Conservation (phyloP, 1,284 basidiomycete species). For the Rhodotorula mucilaginosa region DNA sequence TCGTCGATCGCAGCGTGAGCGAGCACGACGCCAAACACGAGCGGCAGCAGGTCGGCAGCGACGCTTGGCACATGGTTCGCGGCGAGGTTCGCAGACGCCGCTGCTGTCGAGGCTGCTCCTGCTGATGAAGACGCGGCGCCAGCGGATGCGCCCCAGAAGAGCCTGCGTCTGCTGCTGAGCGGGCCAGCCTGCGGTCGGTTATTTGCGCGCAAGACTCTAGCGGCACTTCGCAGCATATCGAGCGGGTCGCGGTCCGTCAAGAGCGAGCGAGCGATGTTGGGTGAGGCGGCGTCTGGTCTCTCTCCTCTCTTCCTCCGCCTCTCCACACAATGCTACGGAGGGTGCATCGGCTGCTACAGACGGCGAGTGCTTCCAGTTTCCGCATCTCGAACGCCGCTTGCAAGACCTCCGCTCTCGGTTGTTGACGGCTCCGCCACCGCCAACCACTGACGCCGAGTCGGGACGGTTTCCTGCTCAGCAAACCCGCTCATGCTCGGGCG, state of each 20-base stretch:
- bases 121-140: slow-evolving; percentile 3
- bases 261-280: not conserved
- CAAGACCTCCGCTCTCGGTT: too few relatives aligned
- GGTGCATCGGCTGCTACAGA: too few relatives aligned
- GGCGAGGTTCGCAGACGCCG: slow-evolving; percentile 10
- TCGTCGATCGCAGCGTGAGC: slow-evolving; percentile 17
- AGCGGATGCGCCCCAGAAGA: slow-evolving; percentile 12
- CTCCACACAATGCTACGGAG: too few relatives aligned
- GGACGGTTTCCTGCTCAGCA: too few relatives aligned
- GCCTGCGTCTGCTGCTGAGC: not conserved
- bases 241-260: too few relatives aligned
- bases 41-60: slow-evolving; percentile 10
- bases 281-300: not conserved
- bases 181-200: too few relatives aligned
- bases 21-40: slow-evolving; percentile 31
- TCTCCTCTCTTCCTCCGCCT: too few relatives aligned
- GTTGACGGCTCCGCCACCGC: too few relatives aligned
- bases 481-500: too few relatives aligned
- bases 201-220: not conserved
- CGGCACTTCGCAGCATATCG: not conserved
- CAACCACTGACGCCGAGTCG: too few relatives aligned
- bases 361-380: too few relatives aligned
- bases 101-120: not conserved
- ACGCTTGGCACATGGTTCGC: slow-evolving; percentile 23
- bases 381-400: too few relatives aligned